Evolutionary conservation across 768 basidiomycete genomes (phyloP).

Genomic region (Mrakia gelida): DNA sequence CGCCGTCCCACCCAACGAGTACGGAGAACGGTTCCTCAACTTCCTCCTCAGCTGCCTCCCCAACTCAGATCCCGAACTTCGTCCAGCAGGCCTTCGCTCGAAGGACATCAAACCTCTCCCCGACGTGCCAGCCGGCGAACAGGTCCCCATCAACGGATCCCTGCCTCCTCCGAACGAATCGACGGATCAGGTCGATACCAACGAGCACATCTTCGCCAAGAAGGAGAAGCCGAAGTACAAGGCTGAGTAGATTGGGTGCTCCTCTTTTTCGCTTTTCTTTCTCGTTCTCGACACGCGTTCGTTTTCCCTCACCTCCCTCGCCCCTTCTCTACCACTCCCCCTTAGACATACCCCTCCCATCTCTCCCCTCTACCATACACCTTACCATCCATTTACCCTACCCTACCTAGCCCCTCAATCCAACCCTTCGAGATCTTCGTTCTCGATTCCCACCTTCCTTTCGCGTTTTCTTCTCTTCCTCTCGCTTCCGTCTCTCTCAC

Average conservation of each 20-base stretch:
- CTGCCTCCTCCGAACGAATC: background rate
- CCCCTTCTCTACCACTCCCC: no score
- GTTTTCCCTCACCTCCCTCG: no score
- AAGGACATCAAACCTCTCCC: background rate
- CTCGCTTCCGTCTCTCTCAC: no score
- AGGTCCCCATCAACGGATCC: background rate
- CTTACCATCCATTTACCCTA: no score
- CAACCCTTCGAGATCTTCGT: no score
- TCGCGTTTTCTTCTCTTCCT: no score
- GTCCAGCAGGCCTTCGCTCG: background rate
- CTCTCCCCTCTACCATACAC: no score
- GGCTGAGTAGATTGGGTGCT: constrained; percentile 19
- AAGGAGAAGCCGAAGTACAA: constrained; percentile 19
- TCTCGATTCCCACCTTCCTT: no score
- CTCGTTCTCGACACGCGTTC: no score
- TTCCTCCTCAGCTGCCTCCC: constrained; percentile 46
- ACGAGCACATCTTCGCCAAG: constrained; percentile 21
- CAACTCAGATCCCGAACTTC: constrained; percentile 33
- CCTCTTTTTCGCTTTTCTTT: background rate
- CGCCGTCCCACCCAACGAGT: constrained; percentile 71
- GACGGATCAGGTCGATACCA: constrained; percentile 1
- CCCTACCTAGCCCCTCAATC: no score
- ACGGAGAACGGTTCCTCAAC: constrained; percentile 71
- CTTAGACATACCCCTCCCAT: no score
- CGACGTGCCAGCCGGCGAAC: background rate